Evolutionary conservation across 1,284 basidiomycete genomes (phyloP), one percentile per base, ranked within the genome.

Genomic region (Spongispora temasekensis): DNA sequence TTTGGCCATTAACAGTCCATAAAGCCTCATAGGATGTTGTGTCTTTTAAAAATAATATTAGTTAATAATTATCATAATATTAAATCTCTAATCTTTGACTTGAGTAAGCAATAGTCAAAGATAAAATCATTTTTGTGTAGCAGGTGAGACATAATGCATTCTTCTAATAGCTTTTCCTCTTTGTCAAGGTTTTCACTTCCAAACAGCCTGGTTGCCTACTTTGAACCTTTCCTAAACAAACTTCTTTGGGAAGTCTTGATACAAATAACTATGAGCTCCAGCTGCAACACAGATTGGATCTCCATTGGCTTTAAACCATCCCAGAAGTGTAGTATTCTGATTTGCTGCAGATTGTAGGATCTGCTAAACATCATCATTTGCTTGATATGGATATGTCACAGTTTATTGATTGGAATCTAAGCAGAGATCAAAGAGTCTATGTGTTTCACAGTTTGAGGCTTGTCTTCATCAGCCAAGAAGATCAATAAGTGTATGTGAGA

Each of bases 401-500:
- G n/a, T n/a, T n/a, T n/a, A n/a, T n/a, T n/a, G n/a, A n/a, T n/a
- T n/a, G 57, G 53, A n/a, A 64, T 51, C 3, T 64, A 51, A 2
- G 56, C 58, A 17, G 56, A 60, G 1, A 64, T 60, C 3, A 63
- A 28, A 1, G 56, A 35, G 61, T 60, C 50, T 0, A 53, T 17
- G 1, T 51, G 50, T 10, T 51, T 1, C 7, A 51, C 50, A 9
- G 50, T 48, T 5, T 17, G 10, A 19, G 58, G 54, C 27, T 58
- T 63, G 25, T 63, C 25, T 12, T 28, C 19, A 1, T 44, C 25
- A 7, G 59, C 37, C 31, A 63, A 31, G 9, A 64, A 64, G 1
- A 64, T 23, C 3, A 64, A 64, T 0, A 78, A 60, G 57, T 85
- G 82, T 60, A 79, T 64, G 2, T 64, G 37, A 53, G 60, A 60